Base-by-base conservation (phyloP, 768 basidiomycete species). In the Dioszegia hungarica region DNA sequence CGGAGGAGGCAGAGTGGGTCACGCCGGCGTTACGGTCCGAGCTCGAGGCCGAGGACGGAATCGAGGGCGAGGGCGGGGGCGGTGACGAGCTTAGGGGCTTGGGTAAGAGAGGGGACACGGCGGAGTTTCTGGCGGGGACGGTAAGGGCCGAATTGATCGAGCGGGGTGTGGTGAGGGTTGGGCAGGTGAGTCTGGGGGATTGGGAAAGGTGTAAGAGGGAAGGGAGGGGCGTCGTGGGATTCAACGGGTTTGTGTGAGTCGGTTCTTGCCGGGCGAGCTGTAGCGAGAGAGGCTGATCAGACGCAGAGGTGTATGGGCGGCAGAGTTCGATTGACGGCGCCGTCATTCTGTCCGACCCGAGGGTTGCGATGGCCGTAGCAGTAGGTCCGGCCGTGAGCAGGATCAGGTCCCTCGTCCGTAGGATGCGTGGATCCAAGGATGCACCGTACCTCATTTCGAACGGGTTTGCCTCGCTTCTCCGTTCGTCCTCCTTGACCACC, bases 211-310 rank as follows among this genome's bases (percentile, higher is more conserved):
- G 57, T 9, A 60, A 38, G 41, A 17, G n/a, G 20, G 57, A 60
- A 19, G 59, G 57, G 1, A 49, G 60, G 24, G 34, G 67, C 28
- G 44, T 73, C 11, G 64, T 73, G 24, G 71, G 68, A 11, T 70
- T 70, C 31, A 73, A 73, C 54, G 71, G 66, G 5, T 49, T 73
- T 14, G 54, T 68, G 71, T 70, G n/a, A 28, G 52, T 31, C 22
- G 1, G 37, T 17, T 60, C 29, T 8, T 40, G 38, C 14, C 31
- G 31, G 31, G 8, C 31, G 14, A 33, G 8, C 8, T 24, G 6
- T 34, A 60, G 28, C 49, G 62, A 31, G 31, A 12, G 15, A 38
- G 22, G 25, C 43, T 40, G 43, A 46, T 31, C 17, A 19, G 10
- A 12, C 33, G 12, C 33, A 63, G 62, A 25, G 62, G 62, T 17